Base-by-base conservation (phyloP, 1,139 yeast genomes). In the Blastobotrys apis region DNA sequence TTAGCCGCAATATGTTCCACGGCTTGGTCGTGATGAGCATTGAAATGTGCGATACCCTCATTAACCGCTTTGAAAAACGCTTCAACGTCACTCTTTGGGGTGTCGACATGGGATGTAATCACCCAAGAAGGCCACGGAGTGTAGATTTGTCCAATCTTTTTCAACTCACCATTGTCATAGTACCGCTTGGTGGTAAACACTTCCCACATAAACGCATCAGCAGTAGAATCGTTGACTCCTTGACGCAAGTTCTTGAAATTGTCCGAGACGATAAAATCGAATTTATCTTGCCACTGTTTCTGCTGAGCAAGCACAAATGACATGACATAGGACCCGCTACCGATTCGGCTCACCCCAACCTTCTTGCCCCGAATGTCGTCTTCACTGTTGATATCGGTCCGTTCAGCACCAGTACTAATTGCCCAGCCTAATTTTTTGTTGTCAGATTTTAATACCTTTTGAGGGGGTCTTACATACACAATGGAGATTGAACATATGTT, bases 71-170 rank as follows among this genome's bases (percentile, higher is more conserved):
- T 56, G 42, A 80, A 54, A 52, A 85, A 80, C 2, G 59, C 64
- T 20, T 61, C 54, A 30, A 80, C 54, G 9, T 49, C 49, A 2
- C 49, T 58, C 13, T 65, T 57, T 2, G 55, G 58, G 5, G 73
- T 51, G 21, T 69, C 68, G 3, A 70, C 58, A 41, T 72, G 59
- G 10, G 80, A 80, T 20, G 81, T 77, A 41, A 87, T 72, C 15
- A 86, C 90, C 96, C 96, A 88, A 1, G 95, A 84, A 6, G 97
- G 92, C 97, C 97, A 88, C 8, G 97, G 97, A 0, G 97, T 88
- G 64, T 84, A 84, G 44, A 88, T 86, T 54, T 84, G 86, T 9
- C 96, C 97, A 51, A 88, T 80, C 55, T 77, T 72, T 63, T 84
- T 85, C 66, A 88, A 81, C 57, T 87, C 96, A 13, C 78, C 74